These are phyloP conservation scores for Amanita inopinata DNA, from an alignment of 768 basidiomycete genomes.

Conservation along the genomic window DNA sequence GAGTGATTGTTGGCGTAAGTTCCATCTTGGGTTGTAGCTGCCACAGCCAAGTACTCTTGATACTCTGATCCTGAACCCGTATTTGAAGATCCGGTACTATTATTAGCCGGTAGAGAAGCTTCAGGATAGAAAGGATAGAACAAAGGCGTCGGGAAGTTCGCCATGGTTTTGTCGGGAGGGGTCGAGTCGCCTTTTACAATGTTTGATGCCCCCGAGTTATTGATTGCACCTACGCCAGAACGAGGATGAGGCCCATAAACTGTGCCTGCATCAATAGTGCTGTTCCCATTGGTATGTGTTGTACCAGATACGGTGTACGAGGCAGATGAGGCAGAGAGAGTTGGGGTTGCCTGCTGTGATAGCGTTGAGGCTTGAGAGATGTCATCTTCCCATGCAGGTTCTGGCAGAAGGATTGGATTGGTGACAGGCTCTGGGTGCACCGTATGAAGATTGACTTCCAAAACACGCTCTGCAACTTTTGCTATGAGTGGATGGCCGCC, in stretches of 20 bases:
- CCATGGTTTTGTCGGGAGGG: slow-evolving; percentile 37
- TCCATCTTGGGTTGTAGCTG: slow-evolving; percentile 44
- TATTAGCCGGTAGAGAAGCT: slow-evolving; percentile 13
- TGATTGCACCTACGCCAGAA: neutral
- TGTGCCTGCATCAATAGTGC: slow-evolving; percentile 10
- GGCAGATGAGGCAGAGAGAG: slow-evolving; percentile 21
- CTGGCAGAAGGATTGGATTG: slow-evolving; percentile 37
- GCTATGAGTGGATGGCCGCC: slow-evolving; percentile 81
- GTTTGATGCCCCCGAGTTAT: slow-evolving; percentile 22
- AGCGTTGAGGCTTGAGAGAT: slow-evolving; percentile 21
- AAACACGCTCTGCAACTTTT: slow-evolving; percentile 71
- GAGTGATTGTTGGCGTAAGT: slow-evolving; percentile 46
- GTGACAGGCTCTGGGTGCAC: slow-evolving; percentile 31
- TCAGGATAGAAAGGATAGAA: slow-evolving; percentile 66
- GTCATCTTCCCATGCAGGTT: slow-evolving; percentile 44
- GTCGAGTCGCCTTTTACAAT: slow-evolving; percentile 23
- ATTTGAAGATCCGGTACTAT: slow-evolving; percentile 12
- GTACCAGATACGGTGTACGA: slow-evolving; percentile 21
- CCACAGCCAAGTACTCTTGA: slow-evolving; percentile 46
- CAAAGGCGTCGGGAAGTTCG: slow-evolving; percentile 56
- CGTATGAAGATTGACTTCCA: slow-evolving; percentile 61
- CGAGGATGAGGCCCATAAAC: slow-evolving; percentile 29
- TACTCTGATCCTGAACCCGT: slow-evolving; percentile 30
- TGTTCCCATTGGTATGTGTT: slow-evolving; percentile 2
- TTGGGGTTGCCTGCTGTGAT: slow-evolving; percentile 35